These are phyloP conservation scores for Tulasnella calospora DNA, from an alignment of 768 basidiomycete genomes.

Conservation along the genomic window DNA sequence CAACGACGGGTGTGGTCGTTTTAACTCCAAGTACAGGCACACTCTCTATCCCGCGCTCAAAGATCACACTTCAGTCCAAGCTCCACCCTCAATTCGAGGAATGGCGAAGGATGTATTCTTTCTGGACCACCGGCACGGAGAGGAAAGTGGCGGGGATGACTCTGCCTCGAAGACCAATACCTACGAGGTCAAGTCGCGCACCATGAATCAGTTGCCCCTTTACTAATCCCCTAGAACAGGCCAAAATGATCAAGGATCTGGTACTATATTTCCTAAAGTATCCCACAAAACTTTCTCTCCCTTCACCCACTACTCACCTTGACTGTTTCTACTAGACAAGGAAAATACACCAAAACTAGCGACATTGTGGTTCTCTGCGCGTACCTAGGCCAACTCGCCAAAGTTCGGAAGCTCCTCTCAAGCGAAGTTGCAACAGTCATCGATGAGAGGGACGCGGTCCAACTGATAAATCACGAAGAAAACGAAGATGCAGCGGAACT, in stretches of 20 bases:
- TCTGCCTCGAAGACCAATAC: conserved; percentile 60
- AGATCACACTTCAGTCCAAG: conserved; percentile 50
- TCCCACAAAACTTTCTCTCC: not conserved
- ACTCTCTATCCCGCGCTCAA: conserved; percentile 58
- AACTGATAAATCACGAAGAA: conserved; percentile 50
- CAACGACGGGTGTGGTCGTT: not conserved
- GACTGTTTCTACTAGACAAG: conserved; percentile 43
- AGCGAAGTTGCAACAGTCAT: conserved; percentile 56
- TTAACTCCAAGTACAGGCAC: conserved; percentile 37
- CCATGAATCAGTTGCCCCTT: not conserved
- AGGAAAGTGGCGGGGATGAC: conserved; percentile 58
- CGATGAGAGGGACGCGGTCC: conserved; percentile 62
- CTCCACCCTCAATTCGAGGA: conserved; percentile 56
- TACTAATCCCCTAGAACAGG: conserved; percentile 33
- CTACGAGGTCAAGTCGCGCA: conserved; percentile 49
- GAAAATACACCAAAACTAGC: conserved; percentile 44
- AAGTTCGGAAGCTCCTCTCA: conserved; percentile 43
- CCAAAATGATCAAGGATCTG: conserved; percentile 49
- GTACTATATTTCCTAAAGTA: conserved; percentile 49
- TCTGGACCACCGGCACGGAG: conserved; percentile 55
- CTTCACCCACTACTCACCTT: not conserved
- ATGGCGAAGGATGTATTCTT: conserved; percentile 64
- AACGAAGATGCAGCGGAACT: conserved; percentile 35
- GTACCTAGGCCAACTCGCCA: conserved; percentile 49
- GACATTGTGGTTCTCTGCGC: conserved; percentile 55